Evolutionary conservation across 768 basidiomycete species (phyloP), one percentile per base, ranked within the genome.

Genomic region (Lactarius indigo): DNA sequence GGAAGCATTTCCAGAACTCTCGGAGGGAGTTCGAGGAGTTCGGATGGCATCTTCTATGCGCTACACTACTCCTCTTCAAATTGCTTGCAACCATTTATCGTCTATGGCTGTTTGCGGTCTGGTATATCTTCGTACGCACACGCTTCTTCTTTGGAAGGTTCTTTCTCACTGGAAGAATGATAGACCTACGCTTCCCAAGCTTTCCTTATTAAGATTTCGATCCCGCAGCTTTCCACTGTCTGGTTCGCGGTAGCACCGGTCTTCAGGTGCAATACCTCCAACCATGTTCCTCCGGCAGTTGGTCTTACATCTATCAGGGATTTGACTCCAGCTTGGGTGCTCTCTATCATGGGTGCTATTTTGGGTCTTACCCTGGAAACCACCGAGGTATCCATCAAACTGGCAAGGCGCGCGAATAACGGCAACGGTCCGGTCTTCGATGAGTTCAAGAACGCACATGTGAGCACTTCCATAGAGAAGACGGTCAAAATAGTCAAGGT

Each of bases 61-160:
- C 50, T 15, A 44, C 26, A 42, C 7, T 7, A 5, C 57, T 63
- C 33, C 18, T 67, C 50, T 15, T 54, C 31, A 37, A 47, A 4
- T 67, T 50, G 61, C 23, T 67, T 13, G 57, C 18, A 30, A 54
- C 47, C 13, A 54, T 59, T 50, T 63, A 20, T 33, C 18, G n/a
- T 26, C 56, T 63, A 18, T 26, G 57, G 28, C 47, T 39, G 3
- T 18, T 66, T 54, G 37, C 33, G 61, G 65, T 5, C 18, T 35
- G 47, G 50, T 42, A 44, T 42, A 12, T 35, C 15, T 58, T 58
- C 26, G 65, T 52, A 33, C 35, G 61, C 35, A 26, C 50, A 52
- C 23, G 6, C 50, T 30, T 20, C 26, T 35, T 20, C 20, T 30
- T 57, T 17, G 15, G 23, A 18, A 6, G 44, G n/a, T 18, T 37